Percentiles rank a stretch among this genome's conserved stretches.
Evolutionary conservation across 2,329 filamentous ascomycete species (phyloP).

Genomic region (Verticillium zaregamsianum): DNA sequence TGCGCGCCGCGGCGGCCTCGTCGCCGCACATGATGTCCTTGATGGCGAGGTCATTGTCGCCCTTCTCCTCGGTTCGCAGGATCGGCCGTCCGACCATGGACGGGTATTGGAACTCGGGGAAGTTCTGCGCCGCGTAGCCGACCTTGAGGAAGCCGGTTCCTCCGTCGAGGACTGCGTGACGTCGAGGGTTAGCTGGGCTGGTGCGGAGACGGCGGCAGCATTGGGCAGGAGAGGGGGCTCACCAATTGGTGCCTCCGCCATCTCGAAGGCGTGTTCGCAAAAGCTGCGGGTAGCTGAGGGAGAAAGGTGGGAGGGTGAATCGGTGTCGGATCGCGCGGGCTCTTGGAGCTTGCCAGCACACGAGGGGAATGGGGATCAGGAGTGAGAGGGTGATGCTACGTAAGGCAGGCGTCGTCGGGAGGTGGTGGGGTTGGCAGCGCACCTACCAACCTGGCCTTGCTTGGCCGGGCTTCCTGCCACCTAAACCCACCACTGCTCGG

Average conservation of each 20-base stretch:
- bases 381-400: conserved; percentile 11
- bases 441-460: not conserved
- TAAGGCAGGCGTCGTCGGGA: conserved; percentile 12
- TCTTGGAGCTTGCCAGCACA: not conserved
- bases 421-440: conserved; percentile 9
- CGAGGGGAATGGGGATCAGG: conserved; percentile 1
- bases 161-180: conserved; percentile 83
- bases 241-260: conserved; percentile 55
- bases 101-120: conserved; percentile 97
- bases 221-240: conserved; percentile 17
- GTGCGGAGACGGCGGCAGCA: conserved; percentile 3
- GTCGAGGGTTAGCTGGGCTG: conserved; percentile 5
- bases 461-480: not conserved
- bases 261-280: conserved; percentile 21
- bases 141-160: conserved; percentile 99
- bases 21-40: conserved; percentile 99
- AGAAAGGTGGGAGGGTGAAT: not conserved
- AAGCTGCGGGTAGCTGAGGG: not conserved
- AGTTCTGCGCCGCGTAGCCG: conserved; percentile 98
- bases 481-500: no score
- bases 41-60: conserved; percentile 58
- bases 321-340: conserved; percentile 12
- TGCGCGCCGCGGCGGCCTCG: conserved; percentile 90
- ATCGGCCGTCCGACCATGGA: conserved; percentile 98
- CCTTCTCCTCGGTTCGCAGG: conserved; percentile 87